Base-by-base conservation (phyloP, 345 rosid species). In the rapeseed (Brassica napus) region DNA sequence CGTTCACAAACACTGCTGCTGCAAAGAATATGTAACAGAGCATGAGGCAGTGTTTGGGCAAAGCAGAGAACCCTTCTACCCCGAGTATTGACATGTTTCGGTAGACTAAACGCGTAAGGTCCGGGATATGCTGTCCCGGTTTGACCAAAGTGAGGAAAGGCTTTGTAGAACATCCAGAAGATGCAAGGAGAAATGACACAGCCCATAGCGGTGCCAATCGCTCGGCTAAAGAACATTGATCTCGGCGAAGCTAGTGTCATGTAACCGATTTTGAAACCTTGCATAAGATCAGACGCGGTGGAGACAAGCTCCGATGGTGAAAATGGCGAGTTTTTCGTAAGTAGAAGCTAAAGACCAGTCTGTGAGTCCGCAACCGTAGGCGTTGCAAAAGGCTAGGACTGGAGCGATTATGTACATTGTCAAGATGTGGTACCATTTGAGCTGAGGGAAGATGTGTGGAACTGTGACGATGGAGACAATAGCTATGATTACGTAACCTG, bases 191-290 rank as follows among this genome's bases (percentile, higher is more conserved):
- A 81, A 49, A 92, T 83, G 2, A 92, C 71, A 7, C 97, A 90
- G 6, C 97, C 97, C 88, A 90, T 92, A 2, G 92, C 91, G 0
- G 97, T 92, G 9, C 94, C 97, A 2, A 90, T 75, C 1, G 83
- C 78, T 79, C 90, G 97, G 86, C 91, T 86, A 6, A 88, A 54
- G 78, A 92, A 87, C 94, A 90, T 86, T 10, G 97, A 85, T 49
- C 88, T 77, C 0, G 97, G 94, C 10, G 97, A 90, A 6, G 97
- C 84, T 39, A 92, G 68, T 31, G 97, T 92, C 78, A 90, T 73
- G 80, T 89, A 90, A 31, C 97, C 94, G 0, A 92, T 92, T 84
- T 89, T 92, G 83, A 92, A 92, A 75, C 89, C 94, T 70, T 92
- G 97, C 76, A 83, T 86, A 4, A 92, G 86, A 74, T 91, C 97